Base-by-base conservation (phyloP, 176 grass and related monocot species). In the Avena sativa region DNA sequence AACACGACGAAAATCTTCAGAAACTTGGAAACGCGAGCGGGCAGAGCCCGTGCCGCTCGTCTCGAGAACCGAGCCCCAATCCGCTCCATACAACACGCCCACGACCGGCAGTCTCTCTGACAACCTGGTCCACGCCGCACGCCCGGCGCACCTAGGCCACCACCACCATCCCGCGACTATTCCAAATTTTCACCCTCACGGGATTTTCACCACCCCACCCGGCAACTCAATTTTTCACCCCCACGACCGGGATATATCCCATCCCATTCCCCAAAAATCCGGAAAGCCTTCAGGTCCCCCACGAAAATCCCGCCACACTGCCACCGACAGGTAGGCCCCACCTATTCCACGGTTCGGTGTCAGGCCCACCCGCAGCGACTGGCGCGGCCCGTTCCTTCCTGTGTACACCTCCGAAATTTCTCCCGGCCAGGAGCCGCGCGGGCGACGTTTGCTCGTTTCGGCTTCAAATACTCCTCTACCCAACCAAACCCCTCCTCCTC, bases 311-410 rank as follows among this genome's bases (percentile, higher is more conserved):
- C 1, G 0, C 20, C 0, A 0, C 3, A 0, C 0, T 0, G 0
- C 1, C 16, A 63, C 79, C 64, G 89, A 72, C 53, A 30, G 1
- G 10, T 1, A 63, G 79, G 3, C 3, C 38, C 40, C 0, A 0
- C 1, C 0, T 0, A 0, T 0, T 0, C 8, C 2, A 6, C 1
- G 14, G 4, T 0, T 0, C 0, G 0, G 0, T 14, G 0, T 0
- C 0, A 9, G 82, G 0, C 57, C 88, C 62, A 78, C 52, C 0
- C 0, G 47, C 79, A 78, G 84, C 0, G 0, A n/a, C 0, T 4
- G 0, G 3, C 0, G 14, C 0, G 2, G 2, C 3, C 4, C 9
- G 1, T 67, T 8, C 6, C 4, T 26, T 34, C 26, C 23, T 23
- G 8, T 1, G 2, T 12, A 38, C 62, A 2, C 62, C 63, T 32